Base-by-base conservation (phyloP, 192 early-diverging fungal species). In the Coemansia asiatica region DNA sequence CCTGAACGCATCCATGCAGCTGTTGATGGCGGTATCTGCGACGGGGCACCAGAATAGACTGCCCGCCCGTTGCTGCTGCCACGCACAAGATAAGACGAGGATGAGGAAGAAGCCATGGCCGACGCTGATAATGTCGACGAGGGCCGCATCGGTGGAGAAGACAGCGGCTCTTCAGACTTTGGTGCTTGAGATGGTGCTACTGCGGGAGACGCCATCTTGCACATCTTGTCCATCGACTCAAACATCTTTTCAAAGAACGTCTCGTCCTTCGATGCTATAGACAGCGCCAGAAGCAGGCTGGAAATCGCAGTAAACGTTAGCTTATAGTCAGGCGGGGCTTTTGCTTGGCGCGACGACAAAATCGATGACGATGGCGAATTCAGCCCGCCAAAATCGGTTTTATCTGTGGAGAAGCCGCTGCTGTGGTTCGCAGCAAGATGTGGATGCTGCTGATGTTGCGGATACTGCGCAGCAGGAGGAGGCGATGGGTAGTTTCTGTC, bases 251-350 rank as follows among this genome's bases (percentile, higher is more conserved):
- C 65, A 27, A 79, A 74, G 21, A 74, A 74, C 19, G 67, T 47
- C 47, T 63, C 67, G 60, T 79, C 77, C 31, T 65, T 79, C 16
- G 77, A 26, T 0, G 77, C 72, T 10, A 74, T 29, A 0, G 56
- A 35, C 57, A 79, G 27, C 0, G 50, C 67, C 0, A 74, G 38
- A 13, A 79, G 51, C 47, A 79, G 44, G 7, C 71, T 73, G 36
- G 77, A 71, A 18, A 79, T 67, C 16, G 77, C 62, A 2, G 65
- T 74, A 18, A 57, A 79, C 4, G 77, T 33, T 19, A 79, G 61
- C 47, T 69, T 69, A 53, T 62, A 71, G 18, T 70, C 50, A 0
- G 72, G 72, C 27, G 49, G 23, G n/a, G 19, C 0, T 22, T 21
- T 21, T 51, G 49, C 22, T 6, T 19, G 47, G 47, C 47, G 47